Conservation (phyloP, 2,329 filamentous ascomycete genomes). For the Colletotrichum shisoi region DNA sequence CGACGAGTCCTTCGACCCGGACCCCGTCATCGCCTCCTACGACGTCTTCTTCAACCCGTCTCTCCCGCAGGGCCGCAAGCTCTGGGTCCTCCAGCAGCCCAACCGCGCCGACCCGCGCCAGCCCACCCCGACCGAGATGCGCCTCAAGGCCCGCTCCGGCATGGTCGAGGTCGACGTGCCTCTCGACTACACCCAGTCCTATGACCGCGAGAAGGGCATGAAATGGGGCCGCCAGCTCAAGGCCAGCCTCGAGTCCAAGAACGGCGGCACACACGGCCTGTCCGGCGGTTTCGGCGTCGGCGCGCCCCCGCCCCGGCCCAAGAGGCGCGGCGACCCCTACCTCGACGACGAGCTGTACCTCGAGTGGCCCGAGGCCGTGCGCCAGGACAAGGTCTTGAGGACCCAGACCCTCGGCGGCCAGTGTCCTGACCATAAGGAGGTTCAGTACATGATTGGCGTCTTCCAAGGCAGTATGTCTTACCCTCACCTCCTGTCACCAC, state of each 20-base stretch:
- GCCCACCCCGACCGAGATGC: constrained; percentile 72
- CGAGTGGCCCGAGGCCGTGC: constrained; percentile 73
- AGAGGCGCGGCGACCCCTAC: constrained; percentile 49
- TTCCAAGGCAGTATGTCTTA: constrained; percentile 77
- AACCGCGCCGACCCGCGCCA: constrained; percentile 72
- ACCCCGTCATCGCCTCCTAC: constrained; percentile 79
- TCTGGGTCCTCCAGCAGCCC: constrained; percentile 88
- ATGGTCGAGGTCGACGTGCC: constrained; percentile 94
- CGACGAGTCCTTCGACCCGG: constrained; percentile 55
- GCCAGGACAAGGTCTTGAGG: constrained; percentile 75
- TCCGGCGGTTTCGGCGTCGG: constrained; percentile 76
- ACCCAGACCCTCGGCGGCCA: constrained; percentile 88
- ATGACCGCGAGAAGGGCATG: constrained; percentile 83
- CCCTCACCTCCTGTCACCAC: constrained; percentile 1
- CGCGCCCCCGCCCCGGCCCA: constrained; percentile 51
- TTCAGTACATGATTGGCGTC: constrained; percentile 91
- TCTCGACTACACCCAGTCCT: constrained; percentile 74
- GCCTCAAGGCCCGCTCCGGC: constrained; percentile 81
- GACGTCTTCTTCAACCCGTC: constrained; percentile 84
- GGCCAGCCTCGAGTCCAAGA: constrained; percentile 65
- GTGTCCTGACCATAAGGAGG: constrained; percentile 72
- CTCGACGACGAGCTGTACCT: constrained; percentile 58
- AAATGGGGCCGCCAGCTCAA: constrained; percentile 82
- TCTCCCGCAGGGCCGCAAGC: constrained; percentile 67
- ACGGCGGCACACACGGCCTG: constrained; percentile 72